Percentiles rank a stretch among this genome's conserved stretches.
Evolutionary conservation across 306 rosid species (phyloP).

Genomic region (Parietaria judaica): DNA sequence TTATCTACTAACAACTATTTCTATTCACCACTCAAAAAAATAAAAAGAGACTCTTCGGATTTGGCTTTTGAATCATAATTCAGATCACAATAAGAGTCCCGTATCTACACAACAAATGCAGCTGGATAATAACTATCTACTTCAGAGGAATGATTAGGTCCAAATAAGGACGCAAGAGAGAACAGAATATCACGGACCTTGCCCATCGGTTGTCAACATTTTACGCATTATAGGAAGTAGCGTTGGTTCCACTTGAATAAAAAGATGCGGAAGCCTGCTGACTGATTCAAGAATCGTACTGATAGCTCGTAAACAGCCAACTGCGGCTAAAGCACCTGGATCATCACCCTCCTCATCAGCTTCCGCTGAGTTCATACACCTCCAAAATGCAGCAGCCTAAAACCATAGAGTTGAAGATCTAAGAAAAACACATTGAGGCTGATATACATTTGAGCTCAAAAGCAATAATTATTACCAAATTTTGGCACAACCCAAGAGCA

Average conservation of each 20-base stretch:
- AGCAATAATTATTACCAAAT: constrained; percentile 48
- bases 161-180: constrained; percentile 3
- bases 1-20: neutral
- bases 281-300: constrained; percentile 95
- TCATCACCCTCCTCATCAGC: constrained; percentile 87
- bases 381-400: constrained; percentile 91
- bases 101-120: neutral
- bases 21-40: neutral
- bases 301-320: constrained; percentile 92
- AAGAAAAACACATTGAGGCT: neutral
- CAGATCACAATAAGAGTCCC: neutral
- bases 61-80: neutral
- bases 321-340: constrained; percentile 90
- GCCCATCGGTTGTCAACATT: constrained; percentile 93
- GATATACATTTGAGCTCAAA: neutral
- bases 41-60: neutral
- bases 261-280: constrained; percentile 89
- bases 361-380: constrained; percentile 91
- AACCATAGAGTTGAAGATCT: constrained; percentile 4
- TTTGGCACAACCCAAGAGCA: constrained; percentile 88
- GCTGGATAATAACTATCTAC: neutral
- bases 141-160: neutral
- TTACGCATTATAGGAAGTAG: constrained; percentile 83
- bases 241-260: constrained; percentile 75
- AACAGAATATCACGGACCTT: constrained; percentile 41